Evolutionary conservation across 2,329 filamentous ascomycete genomes (phyloP).

Genomic region (Grosmannia clavigera): DNA sequence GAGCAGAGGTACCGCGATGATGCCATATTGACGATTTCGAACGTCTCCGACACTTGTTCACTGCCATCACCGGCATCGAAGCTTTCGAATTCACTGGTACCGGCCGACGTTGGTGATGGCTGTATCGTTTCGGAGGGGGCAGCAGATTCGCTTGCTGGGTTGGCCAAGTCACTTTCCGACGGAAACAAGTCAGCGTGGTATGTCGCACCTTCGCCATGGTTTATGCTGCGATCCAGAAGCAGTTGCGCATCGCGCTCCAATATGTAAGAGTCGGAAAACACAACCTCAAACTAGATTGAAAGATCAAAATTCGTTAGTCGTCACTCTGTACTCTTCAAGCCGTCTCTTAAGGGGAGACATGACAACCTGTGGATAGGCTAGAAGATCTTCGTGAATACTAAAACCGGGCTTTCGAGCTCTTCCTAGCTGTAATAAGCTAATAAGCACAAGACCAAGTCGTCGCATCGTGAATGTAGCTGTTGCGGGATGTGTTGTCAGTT

Average conservation of each 20-base stretch:
- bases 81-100: conserved; percentile 15
- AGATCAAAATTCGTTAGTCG: not conserved
- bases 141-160: conserved; percentile 22
- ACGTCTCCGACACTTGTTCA: conserved; percentile 32
- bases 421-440: conserved; percentile 32
- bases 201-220: conserved; percentile 20
- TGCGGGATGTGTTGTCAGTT: not conserved
- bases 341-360: not conserved
- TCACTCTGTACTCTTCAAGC: not conserved
- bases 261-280: conserved; percentile 62
- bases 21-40: conserved; percentile 64
- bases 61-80: conserved; percentile 20
- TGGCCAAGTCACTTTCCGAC: conserved; percentile 27
- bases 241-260: conserved; percentile 56
- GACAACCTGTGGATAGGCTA: conserved; percentile 74
- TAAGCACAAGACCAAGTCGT: conserved; percentile 31
- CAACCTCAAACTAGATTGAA: conserved; percentile 57
- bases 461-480: conserved; percentile 32
- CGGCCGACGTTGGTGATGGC: conserved; percentile 5
- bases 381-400: conserved; percentile 77
- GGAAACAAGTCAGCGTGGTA: conserved; percentile 28
- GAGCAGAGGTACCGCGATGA: conserved; percentile 70
- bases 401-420: conserved; percentile 46
- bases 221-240: conserved; percentile 34
- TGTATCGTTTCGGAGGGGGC: conserved; percentile 15